A percentile compares a stretch with the other conserved stretches of the same genome.
phyloP scores from a whole-genome alignment of 106 monocot genomes.

The Acorus calamus region DNA sequence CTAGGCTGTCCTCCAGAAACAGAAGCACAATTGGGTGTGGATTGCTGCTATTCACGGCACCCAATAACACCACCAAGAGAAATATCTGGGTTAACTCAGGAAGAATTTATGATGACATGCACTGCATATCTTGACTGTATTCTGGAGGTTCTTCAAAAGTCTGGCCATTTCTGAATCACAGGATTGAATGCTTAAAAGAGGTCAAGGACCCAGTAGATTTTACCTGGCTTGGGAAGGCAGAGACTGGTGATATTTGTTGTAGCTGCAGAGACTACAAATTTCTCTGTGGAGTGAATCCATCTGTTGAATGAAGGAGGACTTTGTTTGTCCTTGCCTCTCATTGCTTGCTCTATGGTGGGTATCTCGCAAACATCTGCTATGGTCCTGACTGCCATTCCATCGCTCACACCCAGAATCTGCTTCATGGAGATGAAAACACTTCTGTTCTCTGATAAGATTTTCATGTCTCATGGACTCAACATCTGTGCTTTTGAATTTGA shows the following conservation, averaged over 20 bases:
- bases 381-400: constrained; percentile 29
- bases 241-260: neutral
- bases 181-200: constrained; percentile 34
- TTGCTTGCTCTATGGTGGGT: constrained; percentile 49
- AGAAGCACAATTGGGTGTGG: constrained; percentile 3
- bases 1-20: neutral
- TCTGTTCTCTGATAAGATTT: too few species aligned
- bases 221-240: constrained; percentile 26
- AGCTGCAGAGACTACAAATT: too few species aligned
- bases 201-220: constrained; percentile 50
- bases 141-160: constrained; percentile 18
- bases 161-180: constrained; percentile 44
- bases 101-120: constrained; percentile 25
- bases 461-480: too few species aligned
- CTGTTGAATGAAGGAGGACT: constrained; percentile 14
- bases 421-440: neutral
- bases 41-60: too few species aligned
- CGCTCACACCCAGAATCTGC: constrained; percentile 11
- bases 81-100: constrained; percentile 3
- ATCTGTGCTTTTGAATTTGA: too few species aligned
- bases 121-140: constrained; percentile 20
- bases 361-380: constrained; percentile 57
- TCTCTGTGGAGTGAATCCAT: neutral
- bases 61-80: neutral
- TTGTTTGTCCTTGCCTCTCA: constrained; percentile 33